Base-by-base conservation (phyloP, 768 basidiomycete genomes). In the Podaxis sp. region DNA sequence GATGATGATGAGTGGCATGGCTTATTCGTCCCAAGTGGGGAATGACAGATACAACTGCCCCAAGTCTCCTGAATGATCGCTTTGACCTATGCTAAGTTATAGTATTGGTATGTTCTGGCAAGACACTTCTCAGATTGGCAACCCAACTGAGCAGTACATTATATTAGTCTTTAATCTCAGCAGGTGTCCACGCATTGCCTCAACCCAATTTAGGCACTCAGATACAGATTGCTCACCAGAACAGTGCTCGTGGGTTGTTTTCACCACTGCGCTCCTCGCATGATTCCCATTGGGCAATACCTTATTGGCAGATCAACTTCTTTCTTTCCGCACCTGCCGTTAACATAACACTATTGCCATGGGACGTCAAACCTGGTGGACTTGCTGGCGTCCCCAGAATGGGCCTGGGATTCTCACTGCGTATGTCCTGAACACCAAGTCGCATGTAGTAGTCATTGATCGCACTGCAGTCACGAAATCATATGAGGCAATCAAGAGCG, bases 311-410 rank as follows among this genome's bases (percentile, higher is more conserved):
- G 33, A 6, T 2, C 49, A 43, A 41, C 13, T 29, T 50, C 50
- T 33, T 41, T 33, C 41, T 41, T 2, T 58, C 50, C 56, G 54
- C 65, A 19, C 43, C 52, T 55, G 24, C 36, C 41, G 12, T 43
- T 17, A 15, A 13, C 41, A 33, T 33, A 8, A 9, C 33, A 33
- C 33, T 33, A 33, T 17, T 8, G 43, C 63, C 50, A 61, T 19
- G 38, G 57, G 57, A 57, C 47, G 47, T 61, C 25, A 53, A 36
- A 6, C 12, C 25, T 2, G 51, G 51, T 12, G 29, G 57, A 55
- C 53, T 74, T 15, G 58, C 70, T 43, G 70, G 70, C 36, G 65
- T 72, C n/a, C 74, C 75, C 33, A 73, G 72, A 40, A 66, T 77
- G 56, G 71, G 69, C 22, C 55, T 66, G 36, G 72, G 63, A 3